Evolutionary conservation across 257 asterid genomes (phyloP).

Genomic region (Petunia axillaris): DNA sequence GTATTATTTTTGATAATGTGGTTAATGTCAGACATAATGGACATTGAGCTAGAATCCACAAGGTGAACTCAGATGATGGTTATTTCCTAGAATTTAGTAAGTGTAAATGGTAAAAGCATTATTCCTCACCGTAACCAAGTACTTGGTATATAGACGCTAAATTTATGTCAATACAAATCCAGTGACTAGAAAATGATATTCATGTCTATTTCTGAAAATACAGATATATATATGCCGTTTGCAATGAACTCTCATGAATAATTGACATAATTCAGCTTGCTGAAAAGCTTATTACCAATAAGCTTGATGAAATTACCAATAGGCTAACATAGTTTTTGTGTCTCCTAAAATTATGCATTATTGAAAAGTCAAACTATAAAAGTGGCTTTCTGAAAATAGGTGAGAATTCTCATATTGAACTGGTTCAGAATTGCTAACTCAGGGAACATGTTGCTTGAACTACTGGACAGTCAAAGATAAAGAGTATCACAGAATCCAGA

Average conservation of each 20-base stretch:
- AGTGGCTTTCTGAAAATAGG: not conserved
- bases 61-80: not conserved
- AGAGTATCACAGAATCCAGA: not conserved
- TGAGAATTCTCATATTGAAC: not conserved
- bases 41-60: not conserved
- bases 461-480: not conserved
- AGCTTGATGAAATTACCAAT: not conserved
- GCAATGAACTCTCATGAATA: constrained; percentile 10
- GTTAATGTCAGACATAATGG: not conserved
- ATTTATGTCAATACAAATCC: not conserved
- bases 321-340: not conserved
- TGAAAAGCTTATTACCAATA: no score
- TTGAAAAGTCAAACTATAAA: not conserved
- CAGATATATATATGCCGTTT: not conserved
- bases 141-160: not conserved
- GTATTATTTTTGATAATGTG: not conserved
- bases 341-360: not conserved
- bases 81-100: not conserved
- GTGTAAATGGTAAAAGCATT: not conserved
- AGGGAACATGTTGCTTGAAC: not conserved
- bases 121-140: not conserved
- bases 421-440: constrained; percentile 16
- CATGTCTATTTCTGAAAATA: not conserved
- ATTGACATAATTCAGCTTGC: not conserved
- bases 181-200: not conserved